Conservation (phyloP, 2,329 filamentous ascomycete genomes). For the Piedraia hortae region DNA sequence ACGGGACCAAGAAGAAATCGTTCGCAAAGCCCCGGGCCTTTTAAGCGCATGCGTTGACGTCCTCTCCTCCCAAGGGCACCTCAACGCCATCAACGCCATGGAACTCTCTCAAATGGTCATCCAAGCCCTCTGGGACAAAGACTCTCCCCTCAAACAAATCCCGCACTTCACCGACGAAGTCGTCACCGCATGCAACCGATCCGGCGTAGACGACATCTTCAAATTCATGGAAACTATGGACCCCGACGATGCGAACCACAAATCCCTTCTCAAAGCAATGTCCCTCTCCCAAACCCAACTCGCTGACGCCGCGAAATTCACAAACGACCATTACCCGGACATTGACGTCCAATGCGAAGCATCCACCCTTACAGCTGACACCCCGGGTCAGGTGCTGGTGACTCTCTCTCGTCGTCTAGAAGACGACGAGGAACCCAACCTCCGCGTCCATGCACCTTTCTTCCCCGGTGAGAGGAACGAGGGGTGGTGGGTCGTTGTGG, state of each 20-base stretch:
- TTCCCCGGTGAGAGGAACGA: constrained; percentile 80
- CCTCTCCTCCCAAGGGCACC: constrained; percentile 75
- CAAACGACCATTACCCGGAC: constrained; percentile 88
- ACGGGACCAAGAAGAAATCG: constrained; percentile 76
- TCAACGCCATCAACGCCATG: constrained; percentile 97
- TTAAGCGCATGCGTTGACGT: constrained; percentile 86
- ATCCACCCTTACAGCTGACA: constrained; percentile 52
- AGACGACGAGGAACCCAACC: constrained; percentile 45
- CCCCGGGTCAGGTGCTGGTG: constrained; percentile 58
- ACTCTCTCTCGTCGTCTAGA: constrained; percentile 60
- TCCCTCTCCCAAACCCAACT: constrained; percentile 59
- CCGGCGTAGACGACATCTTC: constrained; percentile 72
- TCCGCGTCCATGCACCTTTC: constrained; percentile 79
- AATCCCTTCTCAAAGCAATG: constrained; percentile 47
- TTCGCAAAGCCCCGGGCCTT: constrained; percentile 62
- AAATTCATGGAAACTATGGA: constrained; percentile 99
- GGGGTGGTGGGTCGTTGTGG: constrained; percentile 96
- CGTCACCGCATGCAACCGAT: constrained; percentile 56
- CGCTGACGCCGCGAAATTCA: constrained; percentile 73
- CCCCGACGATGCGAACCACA: constrained; percentile 68
- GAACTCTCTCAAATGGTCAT: constrained; percentile 98
- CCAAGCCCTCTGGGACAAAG: constrained; percentile 96
- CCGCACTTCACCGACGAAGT: constrained; percentile 71
- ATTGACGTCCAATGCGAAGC: constrained; percentile 70
- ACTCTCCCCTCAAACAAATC: constrained; percentile 90